phyloP scores from a whole-genome alignment of 2,329 filamentous ascomycete genomes.

The Clarireedia sp. region DNA sequence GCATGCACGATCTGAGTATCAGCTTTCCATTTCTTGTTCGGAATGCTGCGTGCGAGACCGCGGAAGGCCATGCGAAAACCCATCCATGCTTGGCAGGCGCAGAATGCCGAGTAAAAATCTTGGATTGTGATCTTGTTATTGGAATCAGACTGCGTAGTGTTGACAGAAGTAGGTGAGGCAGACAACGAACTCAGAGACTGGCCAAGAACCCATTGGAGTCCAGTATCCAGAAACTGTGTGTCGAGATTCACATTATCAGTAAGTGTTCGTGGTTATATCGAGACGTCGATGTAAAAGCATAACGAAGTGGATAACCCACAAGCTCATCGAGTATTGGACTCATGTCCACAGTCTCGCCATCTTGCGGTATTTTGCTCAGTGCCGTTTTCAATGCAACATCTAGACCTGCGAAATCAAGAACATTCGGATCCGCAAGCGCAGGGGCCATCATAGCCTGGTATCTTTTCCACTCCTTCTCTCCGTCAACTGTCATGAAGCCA shows the following conservation, averaged over 20 bases:
- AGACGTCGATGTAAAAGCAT: not conserved
- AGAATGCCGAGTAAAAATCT: not conserved
- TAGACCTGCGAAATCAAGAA: not conserved
- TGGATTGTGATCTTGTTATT: not conserved
- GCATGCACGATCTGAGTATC: not conserved
- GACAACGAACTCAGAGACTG: not conserved
- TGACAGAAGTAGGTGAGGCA: not conserved
- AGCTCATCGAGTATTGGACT: not conserved
- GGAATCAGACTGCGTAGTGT: not conserved
- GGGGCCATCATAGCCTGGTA: not conserved
- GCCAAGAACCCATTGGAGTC: slow-evolving; percentile 4
- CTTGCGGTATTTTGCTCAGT: not conserved
- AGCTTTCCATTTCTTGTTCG: not conserved
- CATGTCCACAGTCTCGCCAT: not conserved
- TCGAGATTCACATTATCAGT: too few species aligned
- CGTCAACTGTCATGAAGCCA: slow-evolving; percentile 4
- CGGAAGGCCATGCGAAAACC: slow-evolving; percentile 1
- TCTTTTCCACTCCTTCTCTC: not conserved
- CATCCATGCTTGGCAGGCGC: not conserved
- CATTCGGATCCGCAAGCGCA: not conserved
- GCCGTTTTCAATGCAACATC: not conserved
- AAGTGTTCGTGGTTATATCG: not conserved
- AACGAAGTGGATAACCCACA: not conserved
- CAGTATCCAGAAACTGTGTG: not conserved
- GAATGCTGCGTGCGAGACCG: not conserved